Evolutionary conservation across 2,329 filamentous ascomycete genomes (phyloP), one percentile per base, ranked within the genome.

Genomic region (Microsporum audouinii): DNA sequence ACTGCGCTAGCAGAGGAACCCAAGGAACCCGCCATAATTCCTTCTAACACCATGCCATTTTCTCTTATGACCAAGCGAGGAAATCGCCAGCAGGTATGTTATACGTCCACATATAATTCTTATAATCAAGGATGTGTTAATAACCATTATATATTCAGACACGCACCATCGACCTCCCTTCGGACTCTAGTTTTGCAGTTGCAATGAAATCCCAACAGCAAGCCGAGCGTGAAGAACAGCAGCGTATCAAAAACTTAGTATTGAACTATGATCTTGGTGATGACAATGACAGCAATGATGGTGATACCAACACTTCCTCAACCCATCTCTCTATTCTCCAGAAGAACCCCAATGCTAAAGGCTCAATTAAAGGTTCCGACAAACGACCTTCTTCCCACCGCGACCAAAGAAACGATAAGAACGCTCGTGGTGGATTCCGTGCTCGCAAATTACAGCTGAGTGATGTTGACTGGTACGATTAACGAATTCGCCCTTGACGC

Each of bases 171-270:
- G 91, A 94, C 69, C 79, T 97, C 56, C 80, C 80, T 3, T 86
- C 92, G 1, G 89, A 99, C 72, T 97, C 94, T 0, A 91, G 85
- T 57, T 96, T 99, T 75, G 94, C 94, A 4, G 83, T 97, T 66
- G 94, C 94, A 49, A 94, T 99, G 91, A 94, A 90, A 72, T 91
- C 84, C 63, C 91, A 97, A 76, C 91, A 96, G 72, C 88, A 95
- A 75, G 92, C 91, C 2, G 92, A 97, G 72, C 87, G 88, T 59
- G 94, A 96, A 71, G 95, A 99, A 73, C 92, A 99, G 73, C 91
- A 96, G 73, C 88, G 94, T 64, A 99, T 99, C 83, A 99, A 99
- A 79, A 96, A 90, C 70, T 81, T 99, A 53, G 94, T 99, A 60
- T 80, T 99, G 67, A 97, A 96, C 75, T 95, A 96, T 71, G 94